Evolutionary conservation across 2,329 filamentous ascomycete species (phyloP).

Genomic region (Orbilia blumenaviensis): DNA sequence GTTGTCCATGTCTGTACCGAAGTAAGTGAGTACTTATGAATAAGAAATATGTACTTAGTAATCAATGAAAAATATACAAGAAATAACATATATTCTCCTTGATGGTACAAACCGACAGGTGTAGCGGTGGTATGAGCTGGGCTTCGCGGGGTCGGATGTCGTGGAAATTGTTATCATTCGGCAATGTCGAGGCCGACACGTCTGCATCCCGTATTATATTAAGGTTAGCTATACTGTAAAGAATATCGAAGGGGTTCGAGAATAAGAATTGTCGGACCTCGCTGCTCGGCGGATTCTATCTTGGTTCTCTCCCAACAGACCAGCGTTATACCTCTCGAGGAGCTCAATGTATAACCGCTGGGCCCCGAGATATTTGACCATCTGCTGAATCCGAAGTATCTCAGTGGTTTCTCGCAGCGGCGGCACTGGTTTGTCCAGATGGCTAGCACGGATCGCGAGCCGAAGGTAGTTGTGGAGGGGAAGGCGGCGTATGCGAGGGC

Average conservation of each 20-base stretch:
- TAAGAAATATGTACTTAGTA: background rate
- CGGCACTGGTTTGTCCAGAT: background rate
- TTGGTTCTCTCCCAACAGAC: conserved; percentile 84
- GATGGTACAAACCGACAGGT: background rate
- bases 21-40: no score
- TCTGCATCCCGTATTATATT: background rate
- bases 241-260: background rate
- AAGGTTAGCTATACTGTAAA: background rate
- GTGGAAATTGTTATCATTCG: no score
- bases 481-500: conserved; percentile 57
- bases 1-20: conserved; percentile 5
- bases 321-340: conserved; percentile 91
- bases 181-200: conserved; percentile 40
- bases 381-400: conserved; percentile 68
- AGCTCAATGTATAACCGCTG: conserved; percentile 84
- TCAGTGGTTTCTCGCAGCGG: background rate
- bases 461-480: conserved; percentile 58
- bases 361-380: conserved; percentile 80
- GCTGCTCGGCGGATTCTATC: conserved; percentile 86
- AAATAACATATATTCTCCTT: background rate
- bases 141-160: no score
- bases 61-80: background rate
- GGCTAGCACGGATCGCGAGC: conserved; percentile 49
- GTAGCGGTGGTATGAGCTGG: background rate
- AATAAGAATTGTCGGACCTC: conserved; percentile 70